Percentiles rank a stretch among this genome's conserved stretches.
Conservation (phyloP, 352 stramenopile genomes). For the Pythium dissotocum region DNA sequence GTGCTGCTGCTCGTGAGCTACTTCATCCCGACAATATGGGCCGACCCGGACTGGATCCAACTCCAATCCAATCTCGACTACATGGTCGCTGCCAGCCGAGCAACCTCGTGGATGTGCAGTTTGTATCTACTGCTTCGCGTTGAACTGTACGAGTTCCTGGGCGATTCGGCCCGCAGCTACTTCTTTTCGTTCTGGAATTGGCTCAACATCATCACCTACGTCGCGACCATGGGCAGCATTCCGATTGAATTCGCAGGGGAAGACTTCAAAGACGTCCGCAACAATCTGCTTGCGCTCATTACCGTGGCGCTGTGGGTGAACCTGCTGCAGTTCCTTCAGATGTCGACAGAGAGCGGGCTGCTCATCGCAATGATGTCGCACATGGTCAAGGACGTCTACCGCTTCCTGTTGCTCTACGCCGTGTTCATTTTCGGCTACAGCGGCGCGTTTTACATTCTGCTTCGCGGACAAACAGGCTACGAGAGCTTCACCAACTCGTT, state of each 20-base stretch:
- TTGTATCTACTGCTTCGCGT: slow-evolving; percentile 55
- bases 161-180: slow-evolving; percentile 44
- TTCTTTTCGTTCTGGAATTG: slow-evolving; percentile 64
- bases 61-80: slow-evolving; percentile 43
- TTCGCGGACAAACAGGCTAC: slow-evolving; percentile 53
- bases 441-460: slow-evolving; percentile 70
- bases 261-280: slow-evolving; percentile 33
- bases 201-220: slow-evolving; percentile 55
- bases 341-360: slow-evolving; percentile 54
- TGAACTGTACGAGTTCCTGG: slow-evolving; percentile 49
- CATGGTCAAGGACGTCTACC: slow-evolving; percentile 69
- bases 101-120: slow-evolving; percentile 52
- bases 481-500: slow-evolving; percentile 65
- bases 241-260: slow-evolving; percentile 46
- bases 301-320: slow-evolving; percentile 70
- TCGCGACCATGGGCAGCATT: slow-evolving; percentile 45
- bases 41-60: slow-evolving; percentile 49
- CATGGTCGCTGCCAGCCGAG: slow-evolving; percentile 39
- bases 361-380: slow-evolving; percentile 81
- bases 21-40: slow-evolving; percentile 61
- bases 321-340: slow-evolving; percentile 68
- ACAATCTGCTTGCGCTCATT: slow-evolving; percentile 56
- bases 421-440: slow-evolving; percentile 75
- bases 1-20: slow-evolving; percentile 49
- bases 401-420: slow-evolving; percentile 69